Evolutionary conservation across 345 rosid species (phyloP).

Genomic region (Hibiscus mutabilis): DNA sequence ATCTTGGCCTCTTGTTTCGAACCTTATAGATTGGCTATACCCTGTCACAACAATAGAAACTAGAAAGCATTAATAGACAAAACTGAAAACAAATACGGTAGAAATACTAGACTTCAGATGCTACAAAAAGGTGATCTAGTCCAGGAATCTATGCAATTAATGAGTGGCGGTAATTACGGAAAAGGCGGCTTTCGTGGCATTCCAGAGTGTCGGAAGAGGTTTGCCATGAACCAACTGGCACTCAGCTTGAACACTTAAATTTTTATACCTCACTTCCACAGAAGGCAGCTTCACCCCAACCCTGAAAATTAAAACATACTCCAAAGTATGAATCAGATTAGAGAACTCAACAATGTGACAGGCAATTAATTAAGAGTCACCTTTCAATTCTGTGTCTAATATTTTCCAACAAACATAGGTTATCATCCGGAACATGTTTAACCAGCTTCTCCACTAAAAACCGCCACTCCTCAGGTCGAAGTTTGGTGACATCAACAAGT

Average conservation of each 20-base stretch:
- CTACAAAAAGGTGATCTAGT: neutral
- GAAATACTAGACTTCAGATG: too few species aligned
- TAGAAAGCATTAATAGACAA: neutral
- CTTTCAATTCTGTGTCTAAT: neutral
- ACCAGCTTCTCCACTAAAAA: neutral
- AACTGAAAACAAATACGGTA: neutral
- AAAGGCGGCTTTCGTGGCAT: neutral
- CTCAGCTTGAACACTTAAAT: constrained; percentile 1
- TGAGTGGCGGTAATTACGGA: neutral
- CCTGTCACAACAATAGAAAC: neutral
- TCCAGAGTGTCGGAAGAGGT: constrained; percentile 9
- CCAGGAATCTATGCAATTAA: neutral
- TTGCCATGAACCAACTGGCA: constrained; percentile 11
- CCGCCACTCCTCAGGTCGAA: neutral
- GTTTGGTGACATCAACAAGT: neutral
- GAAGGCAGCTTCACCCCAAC: constrained; percentile 2
- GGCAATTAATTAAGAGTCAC: neutral
- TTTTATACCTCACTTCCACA: constrained; percentile 9
- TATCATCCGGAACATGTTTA: neutral
- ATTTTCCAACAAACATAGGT: constrained; percentile 2
- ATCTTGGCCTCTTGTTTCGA: constrained; percentile 31
- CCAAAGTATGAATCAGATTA: neutral
- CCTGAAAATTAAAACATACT: neutral
- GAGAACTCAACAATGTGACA: neutral
- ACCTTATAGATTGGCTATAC: constrained; percentile 9